These are phyloP conservation scores for Dorcoceras hygrometricum DNA, from an alignment of 257 asterid species.

Conservation along the genomic window DNA sequence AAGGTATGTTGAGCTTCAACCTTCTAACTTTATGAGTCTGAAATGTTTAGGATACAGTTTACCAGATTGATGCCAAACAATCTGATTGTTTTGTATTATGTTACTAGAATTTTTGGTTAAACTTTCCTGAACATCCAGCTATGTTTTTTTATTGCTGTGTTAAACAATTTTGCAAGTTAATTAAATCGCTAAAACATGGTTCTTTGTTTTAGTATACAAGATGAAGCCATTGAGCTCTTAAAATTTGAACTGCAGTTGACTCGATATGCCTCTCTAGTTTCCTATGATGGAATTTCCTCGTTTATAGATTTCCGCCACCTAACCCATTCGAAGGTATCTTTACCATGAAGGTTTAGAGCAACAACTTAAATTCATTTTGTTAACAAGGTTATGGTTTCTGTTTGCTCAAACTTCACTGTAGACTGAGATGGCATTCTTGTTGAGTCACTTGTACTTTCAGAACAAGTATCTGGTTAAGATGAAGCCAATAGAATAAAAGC, in stretches of 20 bases:
- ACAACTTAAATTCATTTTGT: too few relatives aligned
- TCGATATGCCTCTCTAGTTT: not conserved
- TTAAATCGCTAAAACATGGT: not conserved
- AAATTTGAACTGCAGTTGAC: not conserved
- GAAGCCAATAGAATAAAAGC: not conserved
- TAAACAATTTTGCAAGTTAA: constrained; percentile 15
- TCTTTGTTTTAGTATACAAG: not conserved
- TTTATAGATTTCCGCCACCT: not conserved
- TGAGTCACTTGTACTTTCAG: too few relatives aligned
- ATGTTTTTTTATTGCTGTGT: constrained; percentile 1
- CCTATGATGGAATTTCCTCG: not conserved
- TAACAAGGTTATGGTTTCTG: too few relatives aligned
- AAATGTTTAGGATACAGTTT: too few relatives aligned
- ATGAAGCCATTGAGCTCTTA: not conserved
- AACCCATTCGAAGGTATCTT: not conserved
- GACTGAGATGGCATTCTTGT: too few relatives aligned
- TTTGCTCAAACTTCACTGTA: too few relatives aligned
- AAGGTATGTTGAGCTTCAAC: constrained; percentile 53
- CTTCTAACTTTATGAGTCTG: not conserved
- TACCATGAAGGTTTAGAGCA: too few relatives aligned
- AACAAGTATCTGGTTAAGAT: too few relatives aligned
- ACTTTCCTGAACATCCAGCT: constrained; percentile 3
- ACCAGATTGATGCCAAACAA: constrained; percentile 1
- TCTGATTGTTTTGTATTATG: too few relatives aligned
- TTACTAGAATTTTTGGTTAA: too few relatives aligned